Percentiles rank a stretch among this genome's conserved stretches.
Conservation (phyloP, 768 basidiomycete genomes). For the Agrocybe chaxingu region DNA sequence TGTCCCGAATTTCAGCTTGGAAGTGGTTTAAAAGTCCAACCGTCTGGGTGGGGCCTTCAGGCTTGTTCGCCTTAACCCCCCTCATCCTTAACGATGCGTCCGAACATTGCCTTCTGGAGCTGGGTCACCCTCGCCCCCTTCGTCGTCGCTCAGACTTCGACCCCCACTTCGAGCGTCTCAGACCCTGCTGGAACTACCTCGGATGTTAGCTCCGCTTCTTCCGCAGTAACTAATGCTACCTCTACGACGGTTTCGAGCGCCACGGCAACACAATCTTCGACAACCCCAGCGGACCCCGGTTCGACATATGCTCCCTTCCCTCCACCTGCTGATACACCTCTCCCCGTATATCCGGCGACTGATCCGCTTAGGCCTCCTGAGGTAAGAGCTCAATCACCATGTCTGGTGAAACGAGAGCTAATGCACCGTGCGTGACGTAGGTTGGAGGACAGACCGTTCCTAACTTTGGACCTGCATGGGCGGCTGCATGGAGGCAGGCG, state of each 20-base stretch:
- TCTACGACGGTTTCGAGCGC: background rate
- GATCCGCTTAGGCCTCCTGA: conserved; percentile 59
- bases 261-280: background rate
- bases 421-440: conserved; percentile 11
- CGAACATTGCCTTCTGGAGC: conserved; percentile 4
- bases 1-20: too few species aligned
- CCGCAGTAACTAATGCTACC: background rate
- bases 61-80: background rate
- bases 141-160: background rate
- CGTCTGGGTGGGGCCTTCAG: too few species aligned
- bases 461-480: conserved; percentile 56
- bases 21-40: too few species aligned
- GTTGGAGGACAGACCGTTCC: conserved; percentile 37
- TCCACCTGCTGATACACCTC: conserved; percentile 51
- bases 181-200: background rate
- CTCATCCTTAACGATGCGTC: conserved; percentile 1
- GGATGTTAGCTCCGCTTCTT: background rate
- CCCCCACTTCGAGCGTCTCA: background rate
- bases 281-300: background rate
- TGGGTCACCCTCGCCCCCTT: conserved; percentile 5
- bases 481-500: conserved; percentile 57
- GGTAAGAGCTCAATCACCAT: conserved; percentile 23
- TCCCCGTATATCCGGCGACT: conserved; percentile 49
- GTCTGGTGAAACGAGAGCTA: too few species aligned
- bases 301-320: conserved; percentile 55